Base-by-base conservation (phyloP, 2,329 filamentous ascomycete genomes). In the Verticillium dahliae region DNA sequence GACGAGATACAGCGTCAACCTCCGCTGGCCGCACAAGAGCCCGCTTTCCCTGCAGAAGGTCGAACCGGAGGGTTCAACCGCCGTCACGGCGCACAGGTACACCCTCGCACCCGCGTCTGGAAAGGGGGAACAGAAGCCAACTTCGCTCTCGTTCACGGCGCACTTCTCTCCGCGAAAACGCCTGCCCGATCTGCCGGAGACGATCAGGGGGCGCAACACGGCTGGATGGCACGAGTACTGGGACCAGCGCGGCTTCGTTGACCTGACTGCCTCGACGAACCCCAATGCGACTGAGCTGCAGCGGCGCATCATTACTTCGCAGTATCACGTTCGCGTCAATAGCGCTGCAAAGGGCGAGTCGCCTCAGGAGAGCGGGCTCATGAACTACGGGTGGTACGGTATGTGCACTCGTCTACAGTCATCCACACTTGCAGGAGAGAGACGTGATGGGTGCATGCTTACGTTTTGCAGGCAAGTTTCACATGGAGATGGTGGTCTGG, bases 381-480 rank as follows among this genome's bases (percentile, higher is more conserved):
- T 79, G 67, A 80, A 79, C 41, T 79, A 79, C 41, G 78, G 78
- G 1, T 80, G 78, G 77, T 78, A 79, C 52, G 76, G 76, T 65
- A 67, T 45, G 13, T 1, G 6, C 2, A 13, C 15, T 34, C 9
- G 9, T 22, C 54, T 13, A 4, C 5, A 18, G 61, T 68, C 27
- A 31, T 31, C 27, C 27, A 31, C 27, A 31, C 27, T 31, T 5
- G 27, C 5, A 4, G 27, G 3, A 31, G 27, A 31, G 27, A 31
- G 27, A 31, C 4, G 1, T 31, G 75, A 9, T 14, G 52, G 13
- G 73, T 37, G 72, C 73, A 9, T 74, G 72, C 45, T 52, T 10
- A 52, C 45, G 9, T 10, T 18, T 52, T 70, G 73, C 74, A 61
- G 76, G 75, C 33, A 74, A 73, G 62, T 69, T 79, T 45, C 77